Evolutionary conservation across 805 yeast species (phyloP).

Genomic region (Candida succiphila): DNA sequence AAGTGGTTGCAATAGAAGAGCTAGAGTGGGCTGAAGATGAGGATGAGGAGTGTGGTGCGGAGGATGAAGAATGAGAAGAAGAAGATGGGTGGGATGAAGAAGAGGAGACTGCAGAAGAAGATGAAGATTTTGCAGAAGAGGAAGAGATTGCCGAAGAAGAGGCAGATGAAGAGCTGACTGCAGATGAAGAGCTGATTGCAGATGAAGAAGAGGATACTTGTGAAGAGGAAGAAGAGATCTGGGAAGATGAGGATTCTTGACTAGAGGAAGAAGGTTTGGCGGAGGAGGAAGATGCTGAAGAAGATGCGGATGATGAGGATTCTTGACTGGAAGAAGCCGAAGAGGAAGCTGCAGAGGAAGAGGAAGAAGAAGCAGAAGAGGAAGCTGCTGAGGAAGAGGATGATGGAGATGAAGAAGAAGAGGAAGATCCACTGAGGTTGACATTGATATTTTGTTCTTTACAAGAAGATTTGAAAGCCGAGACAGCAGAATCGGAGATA

Average conservation of each 20-base stretch:
- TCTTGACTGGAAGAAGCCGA: background rate
- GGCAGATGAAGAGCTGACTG: constrained; percentile 17
- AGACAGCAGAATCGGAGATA: constrained; percentile 44
- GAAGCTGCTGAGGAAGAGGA: constrained; percentile 15
- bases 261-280: constrained; percentile 9
- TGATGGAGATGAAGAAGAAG: constrained; percentile 20
- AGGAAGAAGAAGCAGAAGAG: constrained; percentile 12
- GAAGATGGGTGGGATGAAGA: constrained; percentile 15
- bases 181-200: constrained; percentile 21
- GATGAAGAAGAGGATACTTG: constrained; percentile 5
- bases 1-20: constrained; percentile 11
- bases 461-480: constrained; percentile 49
- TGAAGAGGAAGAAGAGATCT: constrained; percentile 9
- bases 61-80: constrained; percentile 9
- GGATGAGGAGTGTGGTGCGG: background rate
- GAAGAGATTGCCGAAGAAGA: constrained; percentile 22
- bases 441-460: constrained; percentile 30
- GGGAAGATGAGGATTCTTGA: constrained; percentile 7
- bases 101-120: constrained; percentile 16
- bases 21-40: constrained; percentile 14
- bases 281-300: constrained; percentile 13
- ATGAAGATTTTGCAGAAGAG: constrained; percentile 16
- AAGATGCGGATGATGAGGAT: constrained; percentile 1
- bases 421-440: constrained; percentile 8
- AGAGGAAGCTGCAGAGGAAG: constrained; percentile 12